Evolutionary conservation across 1,139 yeast genomes (phyloP), one percentile per base, ranked within the genome.

Genomic region (Sugiyamaella xylanicola): DNA sequence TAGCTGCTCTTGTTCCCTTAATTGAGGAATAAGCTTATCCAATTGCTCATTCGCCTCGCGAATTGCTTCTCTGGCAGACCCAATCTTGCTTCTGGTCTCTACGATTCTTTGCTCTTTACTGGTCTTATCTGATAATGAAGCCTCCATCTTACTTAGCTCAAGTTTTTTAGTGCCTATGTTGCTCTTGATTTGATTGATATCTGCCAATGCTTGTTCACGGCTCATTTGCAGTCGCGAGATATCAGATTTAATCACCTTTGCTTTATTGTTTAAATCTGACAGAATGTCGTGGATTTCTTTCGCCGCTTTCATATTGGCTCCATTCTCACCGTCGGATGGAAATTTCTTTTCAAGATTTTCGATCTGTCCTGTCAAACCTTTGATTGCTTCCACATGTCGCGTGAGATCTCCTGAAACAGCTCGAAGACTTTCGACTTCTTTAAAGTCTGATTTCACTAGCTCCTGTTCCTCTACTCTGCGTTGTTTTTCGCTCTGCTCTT

Each of bases 111-210:
- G 56, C 2, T 59, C 60, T 49, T 71, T 72, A 13, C 66, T 63
- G 0, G 50, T 41, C 43, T 59, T 60, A 11, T 63, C 65, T 8
- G 54, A 57, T 11, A 70, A 51, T 39, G 57, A 59, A 5, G 51
- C 45, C 44, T 67, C 66, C 29, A 62, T 50, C 36, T 81, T 80
- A 61, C 83, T 80, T 8, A 89, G 79, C 2, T 69, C 69, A 22
- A 85, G 70, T 61, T 77, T 78, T 57, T 79, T 78, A 62, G 86
- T 91, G 59, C 85, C 83, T 7, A 86, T 72, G 29, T 72, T 70
- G 47, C 72, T 78, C 50, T 86, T 84, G 29, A 85, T 64, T 19
- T 75, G 73, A n/a, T 77, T 74, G 25, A 81, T 62, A 47, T 80
- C 84, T 48, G 75, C 76, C 32, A 80, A 79, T 17, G 72, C 73